Percentiles rank a stretch among this genome's conserved stretches.
phyloP scores from a whole-genome alignment of 208 protist genomes.

The Wallacemonas sp. region DNA sequence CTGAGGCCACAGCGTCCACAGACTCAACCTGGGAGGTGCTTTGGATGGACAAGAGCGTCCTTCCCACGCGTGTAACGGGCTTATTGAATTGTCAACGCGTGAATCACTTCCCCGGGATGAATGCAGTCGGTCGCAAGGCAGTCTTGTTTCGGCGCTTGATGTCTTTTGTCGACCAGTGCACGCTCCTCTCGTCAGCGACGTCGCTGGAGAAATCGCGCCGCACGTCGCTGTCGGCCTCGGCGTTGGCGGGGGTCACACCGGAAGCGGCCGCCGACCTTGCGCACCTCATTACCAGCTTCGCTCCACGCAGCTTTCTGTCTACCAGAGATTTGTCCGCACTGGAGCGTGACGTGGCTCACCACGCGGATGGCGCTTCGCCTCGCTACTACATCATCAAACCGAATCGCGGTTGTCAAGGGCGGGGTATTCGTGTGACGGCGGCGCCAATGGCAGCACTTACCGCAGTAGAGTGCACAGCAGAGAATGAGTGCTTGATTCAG shows the following conservation, averaged over 20 bases:
- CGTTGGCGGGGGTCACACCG: too few relatives aligned
- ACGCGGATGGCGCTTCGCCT: not conserved
- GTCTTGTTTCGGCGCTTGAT: constrained; percentile 86
- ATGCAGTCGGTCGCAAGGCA: constrained; percentile 89
- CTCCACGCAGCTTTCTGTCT: constrained; percentile 61
- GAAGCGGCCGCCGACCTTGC: not conserved
- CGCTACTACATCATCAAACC: constrained; percentile 86
- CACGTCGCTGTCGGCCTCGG: not conserved
- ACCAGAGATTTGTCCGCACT: constrained; percentile 28
- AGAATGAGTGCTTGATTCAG: constrained; percentile 60
- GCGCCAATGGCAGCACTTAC: constrained; percentile 43
- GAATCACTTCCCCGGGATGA: constrained; percentile 94
- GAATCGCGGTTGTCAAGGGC: constrained; percentile 78
- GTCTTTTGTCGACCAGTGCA: constrained; percentile 14
- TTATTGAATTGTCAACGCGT: constrained; percentile 79
- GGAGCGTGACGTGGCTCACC: constrained; percentile 18
- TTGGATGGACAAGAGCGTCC: constrained; percentile 89
- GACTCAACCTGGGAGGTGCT: constrained; percentile 67
- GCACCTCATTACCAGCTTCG: constrained; percentile 10
- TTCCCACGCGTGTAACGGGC: constrained; percentile 43
- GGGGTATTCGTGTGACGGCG: constrained; percentile 71
- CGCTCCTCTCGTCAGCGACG: too few relatives aligned
- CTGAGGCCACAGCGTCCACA: not conserved
- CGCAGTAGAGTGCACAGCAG: constrained; percentile 18
- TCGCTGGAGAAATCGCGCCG: not conserved